Conservation (phyloP, 2,329 filamentous ascomycete genomes). For the Phialophora tarda region DNA sequence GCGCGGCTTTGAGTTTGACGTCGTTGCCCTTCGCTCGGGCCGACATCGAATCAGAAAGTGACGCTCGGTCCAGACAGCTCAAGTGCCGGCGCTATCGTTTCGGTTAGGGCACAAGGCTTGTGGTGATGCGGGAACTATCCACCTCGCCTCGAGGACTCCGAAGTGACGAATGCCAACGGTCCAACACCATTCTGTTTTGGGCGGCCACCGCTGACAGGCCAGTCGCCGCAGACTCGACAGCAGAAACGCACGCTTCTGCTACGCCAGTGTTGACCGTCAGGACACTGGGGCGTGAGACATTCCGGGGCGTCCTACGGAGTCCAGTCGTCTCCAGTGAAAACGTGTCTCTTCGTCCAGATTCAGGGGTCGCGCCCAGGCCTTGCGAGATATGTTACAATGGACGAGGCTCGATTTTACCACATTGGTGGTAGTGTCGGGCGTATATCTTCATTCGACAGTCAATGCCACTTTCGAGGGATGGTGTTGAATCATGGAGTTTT, state of each 20-base stretch:
- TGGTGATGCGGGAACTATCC: constrained; percentile 3
- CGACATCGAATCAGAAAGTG: background rate
- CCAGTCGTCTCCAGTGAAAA: background rate
- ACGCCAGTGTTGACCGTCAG: background rate
- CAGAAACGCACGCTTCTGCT: background rate
- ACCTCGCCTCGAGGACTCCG: constrained; percentile 17
- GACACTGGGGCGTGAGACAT: background rate
- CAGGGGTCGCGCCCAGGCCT: background rate
- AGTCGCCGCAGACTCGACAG: background rate
- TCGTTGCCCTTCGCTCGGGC: background rate
- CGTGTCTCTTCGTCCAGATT: background rate
- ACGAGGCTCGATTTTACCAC: background rate
- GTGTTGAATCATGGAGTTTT: background rate
- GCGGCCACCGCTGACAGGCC: constrained; percentile 7
- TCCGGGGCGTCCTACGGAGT: background rate
- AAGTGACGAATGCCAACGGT: constrained; percentile 1
- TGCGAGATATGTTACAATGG: background rate
- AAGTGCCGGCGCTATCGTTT: constrained; percentile 14
- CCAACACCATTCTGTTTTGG: background rate
- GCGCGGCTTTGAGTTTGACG: background rate
- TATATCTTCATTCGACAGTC: constrained; percentile 8
- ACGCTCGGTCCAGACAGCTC: background rate
- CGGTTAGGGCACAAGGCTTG: background rate
- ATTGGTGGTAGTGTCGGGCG: constrained; percentile 3
- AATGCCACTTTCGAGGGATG: background rate